phyloP scores from a whole-genome alignment of 345 rosid genomes.

The Lepidium sativum region DNA sequence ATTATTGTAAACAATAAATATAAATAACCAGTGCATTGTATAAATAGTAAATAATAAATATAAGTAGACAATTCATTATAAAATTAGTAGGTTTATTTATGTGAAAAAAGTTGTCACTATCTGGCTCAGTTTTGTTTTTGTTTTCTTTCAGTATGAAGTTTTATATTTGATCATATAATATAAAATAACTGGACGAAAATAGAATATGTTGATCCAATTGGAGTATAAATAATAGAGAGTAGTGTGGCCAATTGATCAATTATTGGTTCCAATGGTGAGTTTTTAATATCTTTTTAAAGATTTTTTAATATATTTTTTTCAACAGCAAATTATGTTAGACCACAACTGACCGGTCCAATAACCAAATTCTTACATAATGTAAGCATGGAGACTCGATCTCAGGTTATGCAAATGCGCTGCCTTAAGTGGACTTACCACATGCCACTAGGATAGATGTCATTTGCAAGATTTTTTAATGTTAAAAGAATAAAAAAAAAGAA shows the following conservation, averaged over 20 bases:
- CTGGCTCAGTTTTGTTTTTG: not conserved
- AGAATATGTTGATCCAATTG: conserved; percentile 1
- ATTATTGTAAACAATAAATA: not conserved
- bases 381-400: no score
- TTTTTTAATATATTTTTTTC: no score
- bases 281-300: no score
- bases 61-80: not conserved
- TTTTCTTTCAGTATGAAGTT: not conserved
- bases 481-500: no score
- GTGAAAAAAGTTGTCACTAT: not conserved
- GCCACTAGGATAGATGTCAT: no score
- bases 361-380: no score
- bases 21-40: not conserved
- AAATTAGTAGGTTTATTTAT: not conserved
- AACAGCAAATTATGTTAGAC: no score
- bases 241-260: conserved; percentile 12
- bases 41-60: not conserved
- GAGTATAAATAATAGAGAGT: not conserved
- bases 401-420: no score
- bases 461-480: no score
- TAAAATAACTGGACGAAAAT: not conserved
- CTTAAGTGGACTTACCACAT: no score
- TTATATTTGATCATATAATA: not conserved
- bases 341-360: no score
- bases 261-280: no score